Percentiles rank a stretch among this genome's conserved stretches.
Conservation (phyloP, 2,329 filamentous ascomycete genomes). For the Trichoderma atroviride region DNA sequence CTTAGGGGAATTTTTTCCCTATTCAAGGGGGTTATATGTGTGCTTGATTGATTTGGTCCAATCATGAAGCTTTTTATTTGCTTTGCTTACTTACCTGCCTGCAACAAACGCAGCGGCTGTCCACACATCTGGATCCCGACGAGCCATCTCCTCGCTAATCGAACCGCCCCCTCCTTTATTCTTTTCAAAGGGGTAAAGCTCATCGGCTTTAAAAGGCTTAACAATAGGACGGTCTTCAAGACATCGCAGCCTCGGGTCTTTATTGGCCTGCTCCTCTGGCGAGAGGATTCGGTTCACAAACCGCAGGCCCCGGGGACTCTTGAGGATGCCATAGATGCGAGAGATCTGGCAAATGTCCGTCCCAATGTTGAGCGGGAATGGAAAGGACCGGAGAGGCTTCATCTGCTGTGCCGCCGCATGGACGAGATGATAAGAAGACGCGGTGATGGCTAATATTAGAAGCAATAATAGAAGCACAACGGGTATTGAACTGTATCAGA, state of each 20-base stretch:
- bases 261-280: constrained; percentile 37
- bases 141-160: not conserved
- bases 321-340: constrained; percentile 64
- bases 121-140: constrained; percentile 38
- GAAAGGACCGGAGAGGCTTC: constrained; percentile 54
- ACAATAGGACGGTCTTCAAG: not conserved
- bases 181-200: not conserved
- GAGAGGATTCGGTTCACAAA: constrained; percentile 55
- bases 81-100: constrained; percentile 36
- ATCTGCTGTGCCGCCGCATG: constrained; percentile 30
- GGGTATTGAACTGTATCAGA: not conserved
- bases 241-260: constrained; percentile 32
- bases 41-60: not conserved
- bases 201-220: not conserved
- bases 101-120: constrained; percentile 42
- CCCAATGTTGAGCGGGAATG: constrained; percentile 69
- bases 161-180: constrained; percentile 3
- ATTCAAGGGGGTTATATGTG: too few species aligned
- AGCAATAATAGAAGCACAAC: not conserved
- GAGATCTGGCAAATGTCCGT: constrained; percentile 76
- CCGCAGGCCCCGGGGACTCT: constrained; percentile 42
- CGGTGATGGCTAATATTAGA: not conserved
- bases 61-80: not conserved
- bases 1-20: too few species aligned
- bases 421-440: not conserved